Evolutionary conservation across 176 grass and related monocot species (phyloP), one percentile per base, ranked within the genome.

Genomic region (Raddia distichophylla): DNA sequence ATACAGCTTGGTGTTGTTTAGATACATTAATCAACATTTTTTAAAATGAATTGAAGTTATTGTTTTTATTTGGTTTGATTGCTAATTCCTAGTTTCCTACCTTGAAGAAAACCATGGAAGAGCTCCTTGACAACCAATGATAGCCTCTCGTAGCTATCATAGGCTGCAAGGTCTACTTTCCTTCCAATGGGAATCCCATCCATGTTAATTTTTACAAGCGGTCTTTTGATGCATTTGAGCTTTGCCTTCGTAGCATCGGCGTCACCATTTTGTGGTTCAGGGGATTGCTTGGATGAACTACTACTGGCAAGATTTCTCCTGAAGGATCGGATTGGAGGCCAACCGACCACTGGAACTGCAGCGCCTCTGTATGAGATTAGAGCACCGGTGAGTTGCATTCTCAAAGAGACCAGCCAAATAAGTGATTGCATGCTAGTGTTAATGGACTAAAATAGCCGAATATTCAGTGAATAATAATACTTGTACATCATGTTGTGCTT

Each of bases 181-280:
- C 97, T 89, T 87, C 97, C 97, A 70, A 99, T 99, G 17, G 89
- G 93, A 53, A 94, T 90, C 49, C 97, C 97, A 57, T 99, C 97
- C 97, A 99, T 99, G 91, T 99, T 96, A 73, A 99, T 96, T 84
- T 99, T 99, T 33, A 99, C 80, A 8, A 96, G 85, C 73, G 79
- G 74, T 47, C 78, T 77, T 66, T 93, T 95, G 80, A 86, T 96
- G 87, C 64, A 74, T 78, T 69, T 78, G 63, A 84, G 43, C 10
- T 79, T 86, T 13, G 32, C 52, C 67, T 88, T 93, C 5, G n/a
- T 72, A 62, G n/a, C 75, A 62, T 74, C 82, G 8, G 69, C 37
- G 79, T 91, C 75, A 14, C 16, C 58, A 53, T 74, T 89, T 80
- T 80, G 83, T 3, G 69, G 78, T 57, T 89, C 80, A 37, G 69